A percentile compares a stretch with the other conserved stretches of the same genome.
phyloP scores from a whole-genome alignment of 73 alveolate genomes.

The Paramecium primaurelia region DNA sequence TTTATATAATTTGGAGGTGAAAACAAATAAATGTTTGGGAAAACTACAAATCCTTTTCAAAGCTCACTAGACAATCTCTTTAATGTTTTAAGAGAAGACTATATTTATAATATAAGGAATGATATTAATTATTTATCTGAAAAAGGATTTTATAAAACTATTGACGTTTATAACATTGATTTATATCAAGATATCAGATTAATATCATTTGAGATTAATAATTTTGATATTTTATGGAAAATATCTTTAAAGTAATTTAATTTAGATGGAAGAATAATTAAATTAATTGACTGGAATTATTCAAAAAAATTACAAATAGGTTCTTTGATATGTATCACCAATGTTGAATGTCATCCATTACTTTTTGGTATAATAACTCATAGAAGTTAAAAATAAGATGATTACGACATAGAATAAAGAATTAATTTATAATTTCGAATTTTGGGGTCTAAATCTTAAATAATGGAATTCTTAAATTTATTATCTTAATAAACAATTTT shows the following conservation, averaged over 20 bases:
- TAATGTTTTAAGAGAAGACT: background rate
- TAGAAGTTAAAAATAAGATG: background rate
- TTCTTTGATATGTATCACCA: background rate
- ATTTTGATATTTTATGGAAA: background rate
- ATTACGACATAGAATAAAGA: background rate
- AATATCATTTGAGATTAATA: background rate
- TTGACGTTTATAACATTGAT: background rate
- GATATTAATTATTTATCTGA: background rate
- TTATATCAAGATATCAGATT: background rate
- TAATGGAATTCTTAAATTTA: background rate
- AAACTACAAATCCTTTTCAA: background rate
- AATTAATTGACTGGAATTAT: background rate
- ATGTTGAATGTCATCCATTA: background rate
- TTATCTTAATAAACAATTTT: background rate
- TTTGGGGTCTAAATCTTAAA: background rate
- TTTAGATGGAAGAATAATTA: background rate
- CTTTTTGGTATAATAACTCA: background rate
- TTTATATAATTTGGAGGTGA: background rate
- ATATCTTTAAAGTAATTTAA: background rate
- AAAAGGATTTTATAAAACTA: background rate
- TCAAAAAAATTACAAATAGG: background rate
- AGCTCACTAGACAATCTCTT: background rate
- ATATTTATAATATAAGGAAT: background rate
- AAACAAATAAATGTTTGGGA: background rate
- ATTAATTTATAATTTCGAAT: background rate